Evolutionary conservation across 2,329 filamentous ascomycete species (phyloP).

Genomic region (Thielaviopsis musarum): DNA sequence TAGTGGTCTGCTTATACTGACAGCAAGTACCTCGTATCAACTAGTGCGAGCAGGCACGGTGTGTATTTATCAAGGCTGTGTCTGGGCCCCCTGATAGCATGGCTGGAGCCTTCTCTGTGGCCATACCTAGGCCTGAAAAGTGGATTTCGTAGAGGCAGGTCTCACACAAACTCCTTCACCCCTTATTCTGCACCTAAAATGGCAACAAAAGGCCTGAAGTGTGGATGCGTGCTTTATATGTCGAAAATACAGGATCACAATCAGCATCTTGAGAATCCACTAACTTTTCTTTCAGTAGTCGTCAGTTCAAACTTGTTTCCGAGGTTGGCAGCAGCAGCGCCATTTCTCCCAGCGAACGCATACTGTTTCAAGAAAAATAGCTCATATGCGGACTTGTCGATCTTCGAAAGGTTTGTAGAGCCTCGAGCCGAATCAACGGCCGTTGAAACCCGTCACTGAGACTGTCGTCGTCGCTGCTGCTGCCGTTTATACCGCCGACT

Average conservation of each 20-base stretch:
- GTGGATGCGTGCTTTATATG: background rate
- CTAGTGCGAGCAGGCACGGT: background rate
- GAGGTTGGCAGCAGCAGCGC: no score
- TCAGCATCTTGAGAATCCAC: no score
- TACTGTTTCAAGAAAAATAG: no score
- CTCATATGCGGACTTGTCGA: no score
- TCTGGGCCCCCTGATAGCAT: constrained; percentile 6
- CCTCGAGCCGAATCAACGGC: no score
- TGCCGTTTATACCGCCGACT: background rate
- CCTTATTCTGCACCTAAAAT: constrained; percentile 6
- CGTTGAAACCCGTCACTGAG: no score
- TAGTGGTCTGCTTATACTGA: background rate
- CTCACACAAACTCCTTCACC: background rate
- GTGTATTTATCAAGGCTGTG: constrained; percentile 2
- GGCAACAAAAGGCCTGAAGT: background rate
- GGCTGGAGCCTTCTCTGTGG: background rate
- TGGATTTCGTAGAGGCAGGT: background rate
- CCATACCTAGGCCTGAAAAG: background rate
- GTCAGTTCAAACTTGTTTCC: background rate
- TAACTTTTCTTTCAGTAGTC: background rate
- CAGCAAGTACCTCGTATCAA: constrained; percentile 5
- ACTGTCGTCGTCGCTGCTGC: no score
- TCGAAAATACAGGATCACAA: background rate
- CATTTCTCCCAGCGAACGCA: no score
- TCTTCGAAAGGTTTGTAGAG: no score